Evolutionary conservation across 2,329 filamentous ascomycete genomes (phyloP).

Genomic region (Neofusicoccum ribis): DNA sequence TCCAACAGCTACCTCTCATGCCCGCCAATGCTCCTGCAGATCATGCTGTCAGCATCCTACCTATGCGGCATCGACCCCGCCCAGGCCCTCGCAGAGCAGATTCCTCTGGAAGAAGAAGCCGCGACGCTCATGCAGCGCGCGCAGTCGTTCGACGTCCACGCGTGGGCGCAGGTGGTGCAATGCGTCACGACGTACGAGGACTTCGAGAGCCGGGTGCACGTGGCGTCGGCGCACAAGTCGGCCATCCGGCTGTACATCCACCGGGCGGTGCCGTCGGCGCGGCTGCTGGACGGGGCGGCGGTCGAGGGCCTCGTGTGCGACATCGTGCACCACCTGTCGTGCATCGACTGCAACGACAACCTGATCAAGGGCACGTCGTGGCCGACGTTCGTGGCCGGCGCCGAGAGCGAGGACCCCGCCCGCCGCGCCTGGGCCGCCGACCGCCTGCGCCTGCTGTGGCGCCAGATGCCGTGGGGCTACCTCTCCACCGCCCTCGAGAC

Average conservation of each 20-base stretch:
- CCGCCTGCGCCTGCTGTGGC: slow-evolving; percentile 39
- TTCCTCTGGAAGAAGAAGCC: slow-evolving; percentile 27
- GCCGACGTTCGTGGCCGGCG: slow-evolving; percentile 60
- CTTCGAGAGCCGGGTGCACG: slow-evolving; percentile 35
- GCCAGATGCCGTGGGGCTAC: slow-evolving; percentile 40
- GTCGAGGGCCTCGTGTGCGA: slow-evolving; percentile 45
- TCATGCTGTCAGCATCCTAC: slow-evolving; percentile 39
- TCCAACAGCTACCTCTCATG: slow-evolving; percentile 43
- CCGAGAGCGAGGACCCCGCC: slow-evolving; percentile 51
- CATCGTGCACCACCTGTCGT: slow-evolving; percentile 53
- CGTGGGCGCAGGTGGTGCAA: slow-evolving; percentile 34
- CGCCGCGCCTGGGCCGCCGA: slow-evolving; percentile 55
- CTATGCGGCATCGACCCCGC: slow-evolving; percentile 27
- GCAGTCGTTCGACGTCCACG: slow-evolving; percentile 32
- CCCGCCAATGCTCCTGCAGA: slow-evolving; percentile 35
- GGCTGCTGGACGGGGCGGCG: not conserved
- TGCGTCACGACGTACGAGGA: slow-evolving; percentile 36
- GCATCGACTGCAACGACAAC: slow-evolving; percentile 50
- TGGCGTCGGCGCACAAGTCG: slow-evolving; percentile 40
- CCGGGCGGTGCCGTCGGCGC: slow-evolving; percentile 30
- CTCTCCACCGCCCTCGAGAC: slow-evolving; percentile 37
- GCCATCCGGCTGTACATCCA: slow-evolving; percentile 44
- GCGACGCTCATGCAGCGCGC: slow-evolving; percentile 29
- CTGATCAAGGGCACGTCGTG: slow-evolving; percentile 63
- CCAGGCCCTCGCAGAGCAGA: not conserved